These are phyloP conservation scores for Leccinum variicolor DNA, from an alignment of 768 basidiomycete species.

Conservation along the genomic window DNA sequence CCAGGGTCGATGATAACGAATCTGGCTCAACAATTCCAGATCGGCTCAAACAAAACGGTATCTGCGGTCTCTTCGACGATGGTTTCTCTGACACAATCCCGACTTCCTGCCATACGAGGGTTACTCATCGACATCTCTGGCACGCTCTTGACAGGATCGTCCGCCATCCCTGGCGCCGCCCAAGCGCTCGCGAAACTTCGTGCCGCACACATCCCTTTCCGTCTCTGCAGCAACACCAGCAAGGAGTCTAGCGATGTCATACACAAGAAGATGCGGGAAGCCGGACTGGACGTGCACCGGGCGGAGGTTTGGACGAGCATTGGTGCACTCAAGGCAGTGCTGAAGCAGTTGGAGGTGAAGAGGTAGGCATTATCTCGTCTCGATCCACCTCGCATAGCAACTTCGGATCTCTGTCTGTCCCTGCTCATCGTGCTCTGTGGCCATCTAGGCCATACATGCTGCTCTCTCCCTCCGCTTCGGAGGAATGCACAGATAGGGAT, in stretches of 20 bases:
- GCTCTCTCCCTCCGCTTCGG: constrained; percentile 46
- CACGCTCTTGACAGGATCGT: constrained; percentile 54
- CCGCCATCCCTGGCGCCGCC: constrained; percentile 45
- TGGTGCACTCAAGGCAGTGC: constrained; percentile 48
- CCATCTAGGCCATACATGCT: constrained; percentile 47
- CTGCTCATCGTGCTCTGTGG: not conserved
- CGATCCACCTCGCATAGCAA: not conserved
- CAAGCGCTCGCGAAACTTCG: constrained; percentile 28
- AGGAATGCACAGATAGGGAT: constrained; percentile 35
- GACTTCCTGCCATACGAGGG: constrained; percentile 35
- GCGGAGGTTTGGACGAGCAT: constrained; percentile 64
- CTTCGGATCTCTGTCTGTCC: not conserved
- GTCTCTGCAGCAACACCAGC: constrained; percentile 67
- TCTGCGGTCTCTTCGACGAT: not conserved
- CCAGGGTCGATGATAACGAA: too few species aligned
- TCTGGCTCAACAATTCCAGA: too few species aligned
- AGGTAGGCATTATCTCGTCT: constrained; percentile 28
- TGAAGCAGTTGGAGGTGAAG: constrained; percentile 40
- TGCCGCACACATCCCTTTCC: constrained; percentile 38
- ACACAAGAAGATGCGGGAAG: constrained; percentile 37
- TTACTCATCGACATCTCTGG: constrained; percentile 68
- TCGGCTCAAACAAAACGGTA: too few species aligned
- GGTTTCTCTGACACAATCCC: not conserved
- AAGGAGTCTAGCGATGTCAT: constrained; percentile 54
- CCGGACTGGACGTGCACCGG: constrained; percentile 47